Base-by-base conservation (phyloP, 2,329 filamentous ascomycete genomes). In the Fusarium buharicum region DNA sequence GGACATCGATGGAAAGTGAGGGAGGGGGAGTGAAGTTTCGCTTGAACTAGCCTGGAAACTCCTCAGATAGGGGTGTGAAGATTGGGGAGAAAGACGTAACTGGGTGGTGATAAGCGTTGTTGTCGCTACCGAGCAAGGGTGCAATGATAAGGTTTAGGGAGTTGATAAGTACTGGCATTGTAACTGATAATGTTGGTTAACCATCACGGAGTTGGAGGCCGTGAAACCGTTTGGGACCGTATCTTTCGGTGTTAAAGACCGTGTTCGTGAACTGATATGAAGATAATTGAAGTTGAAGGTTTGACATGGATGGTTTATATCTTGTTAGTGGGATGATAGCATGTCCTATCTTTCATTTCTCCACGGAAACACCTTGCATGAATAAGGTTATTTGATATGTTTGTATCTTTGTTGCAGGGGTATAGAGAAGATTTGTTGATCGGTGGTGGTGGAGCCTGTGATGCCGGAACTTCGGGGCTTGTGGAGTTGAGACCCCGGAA, bases 31-130 rank as follows among this genome's bases (percentile, higher is more conserved):
- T 49, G 55, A 44, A 24, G 47, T 33, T 7, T n/a, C 22, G 8
- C 22, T 8, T 3, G 22, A 8, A 6, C 14, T 22, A 24, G 22
- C 9, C 33, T 5, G 13, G 34, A 28, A 20, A 49, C 28, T 55
- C 58, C 62, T 47, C 54, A 59, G 48, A 62, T 63, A 48, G 44
- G 59, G 53, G 54, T 47, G 27, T 30, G 28, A 48, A 30, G 39
- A 36, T 62, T 57, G 57, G 41, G 34, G 37, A 36, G 24, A 24
- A 38, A 24, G 14, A 28, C 41, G 30, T 34, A 24, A 37, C 24
- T 45, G 55, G 22, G 50, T 20, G 17, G 16, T 40, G 27, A 31
- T 33, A 39, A 39, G 36, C 30, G 17, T 5, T 30, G 13, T 8
- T 14, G n/a, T 16, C 24, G 28, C 9, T 12, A 30, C 12, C 30